Evolutionary conservation across 177 flowering plant species (phyloP).

Genomic region (Vitis hybrid): DNA sequence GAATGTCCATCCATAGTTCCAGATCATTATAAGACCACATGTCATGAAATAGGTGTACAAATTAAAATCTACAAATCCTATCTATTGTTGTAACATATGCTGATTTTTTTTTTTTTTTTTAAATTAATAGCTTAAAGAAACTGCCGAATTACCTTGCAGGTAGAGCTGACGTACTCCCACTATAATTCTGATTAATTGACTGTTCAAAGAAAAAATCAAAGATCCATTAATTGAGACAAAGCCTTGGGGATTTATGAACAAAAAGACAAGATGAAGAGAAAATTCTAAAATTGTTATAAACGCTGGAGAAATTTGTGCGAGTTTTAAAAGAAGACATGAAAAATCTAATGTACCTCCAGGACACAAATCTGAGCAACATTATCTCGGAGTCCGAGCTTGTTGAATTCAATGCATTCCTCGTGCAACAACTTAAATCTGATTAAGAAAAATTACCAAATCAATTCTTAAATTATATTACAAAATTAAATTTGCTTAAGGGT

Average conservation of each 20-base stretch:
- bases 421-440: constrained; percentile 76
- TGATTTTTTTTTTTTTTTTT: too few relatives aligned
- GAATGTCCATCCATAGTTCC: too few relatives aligned
- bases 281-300: background rate
- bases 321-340: background rate
- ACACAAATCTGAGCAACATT: constrained; percentile 99
- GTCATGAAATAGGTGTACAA: too few relatives aligned
- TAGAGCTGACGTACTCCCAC: constrained; percentile 22
- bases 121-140: background rate
- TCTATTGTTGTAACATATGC: too few relatives aligned
- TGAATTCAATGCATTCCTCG: constrained; percentile 85
- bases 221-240: background rate
- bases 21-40: too few relatives aligned
- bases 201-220: constrained; percentile 27
- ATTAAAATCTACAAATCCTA: too few relatives aligned
- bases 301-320: background rate
- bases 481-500: background rate
- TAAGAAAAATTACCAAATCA: background rate
- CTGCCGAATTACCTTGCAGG: constrained; percentile 43
- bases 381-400: constrained; percentile 79
- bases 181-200: constrained; percentile 36
- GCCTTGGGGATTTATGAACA: background rate
- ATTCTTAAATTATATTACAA: background rate
- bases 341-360: constrained; percentile 57
- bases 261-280: constrained; percentile 2